Percentiles rank a stretch among this genome's conserved stretches.
Evolutionary conservation across 129 eudicot species (phyloP).

Genomic region (Flaveria brownii): DNA sequence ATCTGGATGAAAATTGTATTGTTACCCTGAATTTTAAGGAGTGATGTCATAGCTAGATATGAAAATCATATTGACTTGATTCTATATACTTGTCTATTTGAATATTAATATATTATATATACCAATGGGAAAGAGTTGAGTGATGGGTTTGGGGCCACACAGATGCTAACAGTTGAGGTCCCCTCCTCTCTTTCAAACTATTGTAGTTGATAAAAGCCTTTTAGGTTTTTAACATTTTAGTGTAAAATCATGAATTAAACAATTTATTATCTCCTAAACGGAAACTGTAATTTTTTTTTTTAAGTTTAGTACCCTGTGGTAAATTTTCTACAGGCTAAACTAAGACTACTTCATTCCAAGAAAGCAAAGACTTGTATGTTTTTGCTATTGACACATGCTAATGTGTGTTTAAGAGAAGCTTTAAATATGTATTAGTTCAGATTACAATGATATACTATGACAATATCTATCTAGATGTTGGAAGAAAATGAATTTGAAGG

Average conservation of each 20-base stretch:
- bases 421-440: background rate
- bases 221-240: background rate
- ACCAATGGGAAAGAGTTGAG: background rate
- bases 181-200: background rate
- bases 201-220: background rate
- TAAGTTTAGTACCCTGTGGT: background rate
- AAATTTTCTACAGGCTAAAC: background rate
- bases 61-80: background rate
- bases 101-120: background rate
- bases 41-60: background rate
- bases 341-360: background rate
- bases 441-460: no score
- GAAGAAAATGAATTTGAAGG: background rate
- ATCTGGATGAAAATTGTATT: background rate
- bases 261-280: background rate
- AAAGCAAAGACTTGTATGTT: background rate
- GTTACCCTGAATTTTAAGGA: background rate
- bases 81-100: background rate
- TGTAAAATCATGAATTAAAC: background rate
- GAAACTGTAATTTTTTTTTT: background rate
- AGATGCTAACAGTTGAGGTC: slow-evolving; percentile 13
- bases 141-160: slow-evolving; percentile 17
- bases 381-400: background rate
- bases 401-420: background rate
- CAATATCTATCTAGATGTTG: background rate